phyloP scores from a whole-genome alignment of 352 stramenopile genomes.

The Aphanomyces euteiches region DNA sequence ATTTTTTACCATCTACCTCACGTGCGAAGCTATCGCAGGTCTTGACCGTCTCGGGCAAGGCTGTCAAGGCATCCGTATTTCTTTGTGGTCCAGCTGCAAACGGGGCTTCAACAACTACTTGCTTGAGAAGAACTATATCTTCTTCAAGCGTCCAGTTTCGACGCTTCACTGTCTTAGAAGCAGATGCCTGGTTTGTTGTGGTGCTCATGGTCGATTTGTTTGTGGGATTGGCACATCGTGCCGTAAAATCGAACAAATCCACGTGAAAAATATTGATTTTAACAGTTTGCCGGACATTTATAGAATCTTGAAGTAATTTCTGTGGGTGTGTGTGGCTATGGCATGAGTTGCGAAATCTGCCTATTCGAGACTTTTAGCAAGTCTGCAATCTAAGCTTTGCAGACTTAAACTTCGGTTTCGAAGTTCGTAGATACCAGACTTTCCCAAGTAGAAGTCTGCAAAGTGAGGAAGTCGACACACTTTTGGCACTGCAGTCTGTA shows the following conservation, averaged over 20 bases:
- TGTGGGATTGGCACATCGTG: too few species aligned
- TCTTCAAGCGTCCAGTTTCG: slow-evolving; percentile 1
- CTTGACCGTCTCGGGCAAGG: neutral
- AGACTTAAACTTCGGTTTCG: neutral
- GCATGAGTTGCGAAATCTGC: too few species aligned
- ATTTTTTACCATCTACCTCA: neutral
- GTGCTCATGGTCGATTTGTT: too few species aligned
- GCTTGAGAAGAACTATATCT: neutral
- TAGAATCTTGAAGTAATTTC: too few species aligned
- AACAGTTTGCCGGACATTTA: too few species aligned
- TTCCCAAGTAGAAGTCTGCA: neutral
- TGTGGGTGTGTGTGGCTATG: too few species aligned
- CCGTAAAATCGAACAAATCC: too few species aligned
- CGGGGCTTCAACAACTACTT: neutral
- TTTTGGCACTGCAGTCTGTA: neutral
- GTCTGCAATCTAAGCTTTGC: neutral
- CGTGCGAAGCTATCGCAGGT: neutral
- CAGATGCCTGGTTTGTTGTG: too few species aligned
- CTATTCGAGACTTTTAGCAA: slow-evolving; percentile 7
- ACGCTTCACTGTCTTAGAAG: neutral
- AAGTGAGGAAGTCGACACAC: neutral
- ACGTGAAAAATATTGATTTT: too few species aligned
- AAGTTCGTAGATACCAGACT: slow-evolving; percentile 1
- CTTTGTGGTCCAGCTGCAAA: neutral
- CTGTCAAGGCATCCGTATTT: neutral